Conservation (phyloP, 176 grass and related monocot species). For the Lolium perenne region DNA sequence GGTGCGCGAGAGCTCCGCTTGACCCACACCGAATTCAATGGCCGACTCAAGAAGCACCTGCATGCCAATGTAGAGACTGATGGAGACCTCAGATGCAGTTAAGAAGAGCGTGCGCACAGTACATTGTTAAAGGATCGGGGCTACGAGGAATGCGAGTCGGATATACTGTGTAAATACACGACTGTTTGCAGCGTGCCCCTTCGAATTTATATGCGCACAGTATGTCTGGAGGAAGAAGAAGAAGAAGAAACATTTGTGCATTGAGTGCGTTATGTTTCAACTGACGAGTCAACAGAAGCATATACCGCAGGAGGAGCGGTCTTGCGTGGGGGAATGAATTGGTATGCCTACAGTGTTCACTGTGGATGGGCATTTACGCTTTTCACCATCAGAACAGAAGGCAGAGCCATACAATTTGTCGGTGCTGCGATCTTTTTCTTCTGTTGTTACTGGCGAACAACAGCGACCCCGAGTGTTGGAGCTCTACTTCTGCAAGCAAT, state of each 20-base stretch:
- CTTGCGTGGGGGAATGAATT: background rate
- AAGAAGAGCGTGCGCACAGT: background rate
- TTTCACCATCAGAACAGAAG: background rate
- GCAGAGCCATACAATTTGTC: background rate
- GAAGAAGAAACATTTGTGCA: background rate
- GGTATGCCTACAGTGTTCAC: background rate
- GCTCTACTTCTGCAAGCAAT: background rate
- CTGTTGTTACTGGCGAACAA: background rate
- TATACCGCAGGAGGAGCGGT: background rate
- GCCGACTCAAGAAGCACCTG: conserved; percentile 12
- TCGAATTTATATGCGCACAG: background rate
- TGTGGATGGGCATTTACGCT: background rate
- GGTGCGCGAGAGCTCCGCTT: conserved; percentile 6
- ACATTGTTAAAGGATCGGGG: background rate
- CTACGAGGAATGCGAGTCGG: background rate
- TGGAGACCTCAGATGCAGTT: background rate
- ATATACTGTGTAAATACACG: background rate
- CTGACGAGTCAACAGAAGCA: background rate
- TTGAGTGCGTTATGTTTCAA: background rate
- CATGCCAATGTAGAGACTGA: background rate
- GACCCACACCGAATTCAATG: conserved; percentile 44
- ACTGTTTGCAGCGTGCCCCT: background rate
- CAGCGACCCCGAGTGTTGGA: too few species aligned
- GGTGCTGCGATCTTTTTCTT: background rate
- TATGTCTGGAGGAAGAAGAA: background rate